Base-by-base conservation (phyloP, 2,329 filamentous ascomycete genomes). In the Nigrospora oryzae region DNA sequence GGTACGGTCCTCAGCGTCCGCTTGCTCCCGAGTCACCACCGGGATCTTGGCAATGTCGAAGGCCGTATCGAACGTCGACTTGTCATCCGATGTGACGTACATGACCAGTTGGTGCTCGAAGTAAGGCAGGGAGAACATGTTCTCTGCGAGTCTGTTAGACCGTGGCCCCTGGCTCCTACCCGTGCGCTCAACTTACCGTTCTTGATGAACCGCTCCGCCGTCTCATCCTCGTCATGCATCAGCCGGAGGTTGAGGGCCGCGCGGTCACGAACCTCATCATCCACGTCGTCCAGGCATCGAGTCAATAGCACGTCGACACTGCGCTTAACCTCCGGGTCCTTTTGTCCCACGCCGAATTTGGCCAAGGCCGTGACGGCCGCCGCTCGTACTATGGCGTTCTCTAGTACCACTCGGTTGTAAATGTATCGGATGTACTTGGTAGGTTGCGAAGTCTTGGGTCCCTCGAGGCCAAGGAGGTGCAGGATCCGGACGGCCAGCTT, bases 391-490 rank as follows among this genome's bases (percentile, higher is more conserved):
- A 96, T 89, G 36, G 93, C 89, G 62, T 98, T 98, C 68, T 98
- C 93, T 43, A 98, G 71, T 14, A 98, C 93, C 17, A 98, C 91
- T 48, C 93, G 82, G 71, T 98, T 98, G 74, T 98, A 98, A 61
- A 98, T 98, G 67, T 97, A 98, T 46, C 93, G 87, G 56, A 98
- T 95, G 65, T 96, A 98, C 75, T 98, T 97, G 46, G 93, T 97
- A 0, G 93, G 93, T 57, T 96, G 88, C 14, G 87, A 83, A 3
- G 91, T 96, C 71, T 93, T 95, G 51, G 93, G 93, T 1, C 93
- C 93, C 69, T 98, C 93, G 28, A 91, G 77, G 57, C 93, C 93
- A 37, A 98, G 83, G 16, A 98, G 79, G 66, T 98, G 91, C 45
- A 98, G 72, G 56, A 98, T 94, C 48, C 93, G 84, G 40, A 98